Base-by-base conservation (phyloP, 2,329 filamentous ascomycete genomes). In the Lomentospora prolificans region DNA sequence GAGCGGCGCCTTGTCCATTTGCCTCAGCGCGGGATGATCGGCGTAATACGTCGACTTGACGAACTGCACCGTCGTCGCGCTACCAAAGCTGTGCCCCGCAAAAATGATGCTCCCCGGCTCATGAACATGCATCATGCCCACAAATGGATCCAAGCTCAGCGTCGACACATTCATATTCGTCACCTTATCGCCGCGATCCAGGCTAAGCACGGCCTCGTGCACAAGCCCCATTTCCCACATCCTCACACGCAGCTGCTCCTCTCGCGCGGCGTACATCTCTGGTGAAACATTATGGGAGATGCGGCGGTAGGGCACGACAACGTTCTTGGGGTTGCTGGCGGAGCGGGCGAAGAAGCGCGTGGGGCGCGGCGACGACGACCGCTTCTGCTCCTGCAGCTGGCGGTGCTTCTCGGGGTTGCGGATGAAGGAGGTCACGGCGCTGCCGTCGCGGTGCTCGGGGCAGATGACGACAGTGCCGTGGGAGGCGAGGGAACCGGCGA, bases 371-470 rank as follows among this genome's bases (percentile, higher is more conserved):
- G 17, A 8, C 24, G 12, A 30, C 61, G 19, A 12, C 8, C 22
- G 44, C 22, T 48, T 22, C 44, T 48, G 19, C 9, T 48, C 22
- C 71, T 58, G 6, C 17, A 22, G 17, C 44, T 48, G 44, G 44
- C 44, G 44, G 61, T 76, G 67, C n/a, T 73, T 71, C 1, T 74
- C 73, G 1, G 85, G 80, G 6, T 80, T 75, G 25, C 87, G 83
- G 48, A 95, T 75, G 61, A 86, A 84, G 0, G 86, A 81, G n/a
- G 89, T 76, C 1, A 89, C 86, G 2, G 86, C 79, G 65, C 86
- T 91, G 53, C 89, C 88, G 64, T 95, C 90, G 48, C 90, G 80
- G 65, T 95, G 90, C 64, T 95, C 90, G 0, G 88, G 83, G 57
- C 88, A 90, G 55, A 92, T 73, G 2, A 95, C 89, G 6, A 94